phyloP scores from a whole-genome alignment of 202 grass and related monocot species.

The Cymbopogon flexuosus region DNA sequence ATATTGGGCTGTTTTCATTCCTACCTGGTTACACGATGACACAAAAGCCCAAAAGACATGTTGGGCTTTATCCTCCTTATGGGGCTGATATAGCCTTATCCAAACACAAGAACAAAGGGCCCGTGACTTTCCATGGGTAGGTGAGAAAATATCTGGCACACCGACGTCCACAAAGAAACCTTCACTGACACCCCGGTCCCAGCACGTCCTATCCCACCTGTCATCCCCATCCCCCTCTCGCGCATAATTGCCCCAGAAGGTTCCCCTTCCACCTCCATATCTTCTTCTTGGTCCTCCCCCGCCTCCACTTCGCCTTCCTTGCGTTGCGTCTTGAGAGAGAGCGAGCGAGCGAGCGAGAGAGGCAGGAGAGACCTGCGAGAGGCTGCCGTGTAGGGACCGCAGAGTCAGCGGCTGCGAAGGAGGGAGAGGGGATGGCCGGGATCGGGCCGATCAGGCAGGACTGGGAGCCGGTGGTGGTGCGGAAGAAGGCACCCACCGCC shows the following conservation, averaged over 20 bases:
- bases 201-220: not conserved
- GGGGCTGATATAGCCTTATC: not conserved
- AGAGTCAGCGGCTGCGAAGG: not conserved
- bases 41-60: not conserved
- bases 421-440: constrained; percentile 53
- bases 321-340: not conserved
- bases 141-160: not conserved
- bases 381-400: not conserved
- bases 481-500: constrained; percentile 76
- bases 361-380: not conserved
- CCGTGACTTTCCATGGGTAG: not conserved
- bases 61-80: not conserved
- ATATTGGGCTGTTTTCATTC: no score
- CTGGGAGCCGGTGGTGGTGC: constrained; percentile 91
- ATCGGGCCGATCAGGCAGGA: constrained; percentile 86
- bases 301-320: not conserved
- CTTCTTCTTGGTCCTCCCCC: constrained; percentile 9
- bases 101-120: not conserved
- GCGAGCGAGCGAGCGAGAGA: not conserved
- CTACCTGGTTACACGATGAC: no score
- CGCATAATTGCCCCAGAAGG: not conserved
- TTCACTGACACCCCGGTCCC: not conserved
- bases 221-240: not conserved
- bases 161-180: not conserved
- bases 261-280: not conserved